phyloP scores from a whole-genome alignment of 805 yeast species.

The Komagataella populi region DNA sequence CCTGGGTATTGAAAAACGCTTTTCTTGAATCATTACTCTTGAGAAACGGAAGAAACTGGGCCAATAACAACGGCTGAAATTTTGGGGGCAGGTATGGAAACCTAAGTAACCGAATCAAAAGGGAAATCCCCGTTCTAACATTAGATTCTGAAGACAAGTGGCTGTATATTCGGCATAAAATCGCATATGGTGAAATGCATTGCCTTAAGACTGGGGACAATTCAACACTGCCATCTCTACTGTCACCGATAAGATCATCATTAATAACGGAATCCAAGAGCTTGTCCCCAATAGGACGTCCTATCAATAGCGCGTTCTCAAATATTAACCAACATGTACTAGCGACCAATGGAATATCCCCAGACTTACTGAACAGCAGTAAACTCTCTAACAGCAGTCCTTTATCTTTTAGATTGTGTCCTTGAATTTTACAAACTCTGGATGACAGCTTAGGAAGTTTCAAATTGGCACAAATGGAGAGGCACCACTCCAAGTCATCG shows the following conservation, averaged over 20 bases:
- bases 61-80: conserved; percentile 31
- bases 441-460: conserved; percentile 45
- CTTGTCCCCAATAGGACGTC: conserved; percentile 41
- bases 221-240: conserved; percentile 12
- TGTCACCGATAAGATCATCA: conserved; percentile 1
- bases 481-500: conserved; percentile 72
- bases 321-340: conserved; percentile 46
- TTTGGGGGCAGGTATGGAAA: conserved; percentile 41
- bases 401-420: conserved; percentile 19
- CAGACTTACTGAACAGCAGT: conserved; percentile 49
- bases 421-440: conserved; percentile 39
- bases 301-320: conserved; percentile 41
- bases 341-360: conserved; percentile 36
- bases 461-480: conserved; percentile 59
- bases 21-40: background rate
- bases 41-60: conserved; percentile 34
- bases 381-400: conserved; percentile 42
- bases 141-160: conserved; percentile 8
- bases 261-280: conserved; percentile 13
- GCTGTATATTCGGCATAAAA: conserved; percentile 36
- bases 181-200: conserved; percentile 59
- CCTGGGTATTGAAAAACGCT: conserved; percentile 6
- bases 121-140: background rate
- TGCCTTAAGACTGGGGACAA: conserved; percentile 51
- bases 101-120: conserved; percentile 20